Evolutionary conservation across 2,329 filamentous ascomycete species (phyloP).

Genomic region (Hymenoscyphus occultus): DNA sequence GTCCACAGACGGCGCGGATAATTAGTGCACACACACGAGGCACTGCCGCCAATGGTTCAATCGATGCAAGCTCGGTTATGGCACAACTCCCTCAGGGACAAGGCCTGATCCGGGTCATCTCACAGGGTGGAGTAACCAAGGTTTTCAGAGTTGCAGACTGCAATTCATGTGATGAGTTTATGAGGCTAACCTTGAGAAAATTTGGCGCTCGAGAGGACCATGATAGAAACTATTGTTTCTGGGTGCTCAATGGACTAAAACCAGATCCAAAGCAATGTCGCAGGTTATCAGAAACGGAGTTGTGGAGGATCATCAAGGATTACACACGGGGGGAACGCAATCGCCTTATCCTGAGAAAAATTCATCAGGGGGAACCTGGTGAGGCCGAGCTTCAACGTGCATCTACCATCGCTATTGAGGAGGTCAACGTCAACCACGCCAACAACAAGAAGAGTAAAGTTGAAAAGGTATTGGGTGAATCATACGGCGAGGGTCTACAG

Average conservation of each 20-base stretch:
- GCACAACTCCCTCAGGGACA: conserved; percentile 81
- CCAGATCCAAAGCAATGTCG: conserved; percentile 78
- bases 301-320: conserved; percentile 89
- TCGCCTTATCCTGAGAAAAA: conserved; percentile 84
- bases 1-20: conserved; percentile 56
- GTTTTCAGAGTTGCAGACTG: conserved; percentile 92
- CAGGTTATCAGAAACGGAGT: conserved; percentile 78
- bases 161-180: conserved; percentile 88
- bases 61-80: conserved; percentile 79
- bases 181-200: conserved; percentile 84
- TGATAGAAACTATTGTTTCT: conserved; percentile 95
- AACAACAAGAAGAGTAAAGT: conserved; percentile 69
- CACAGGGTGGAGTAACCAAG: conserved; percentile 85
- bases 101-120: conserved; percentile 89
- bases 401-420: conserved; percentile 84
- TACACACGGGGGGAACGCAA: conserved; percentile 81
- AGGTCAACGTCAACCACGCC: conserved; percentile 71
- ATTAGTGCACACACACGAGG: conserved; percentile 65
- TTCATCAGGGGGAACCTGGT: conserved; percentile 88
- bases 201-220: conserved; percentile 86
- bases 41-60: conserved; percentile 66
- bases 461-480: conserved; percentile 84
- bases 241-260: conserved; percentile 82
- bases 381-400: conserved; percentile 82
- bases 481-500: conserved; percentile 62